These are phyloP conservation scores for Russula lepida DNA, from an alignment of 768 basidiomycete genomes.

Conservation along the genomic window DNA sequence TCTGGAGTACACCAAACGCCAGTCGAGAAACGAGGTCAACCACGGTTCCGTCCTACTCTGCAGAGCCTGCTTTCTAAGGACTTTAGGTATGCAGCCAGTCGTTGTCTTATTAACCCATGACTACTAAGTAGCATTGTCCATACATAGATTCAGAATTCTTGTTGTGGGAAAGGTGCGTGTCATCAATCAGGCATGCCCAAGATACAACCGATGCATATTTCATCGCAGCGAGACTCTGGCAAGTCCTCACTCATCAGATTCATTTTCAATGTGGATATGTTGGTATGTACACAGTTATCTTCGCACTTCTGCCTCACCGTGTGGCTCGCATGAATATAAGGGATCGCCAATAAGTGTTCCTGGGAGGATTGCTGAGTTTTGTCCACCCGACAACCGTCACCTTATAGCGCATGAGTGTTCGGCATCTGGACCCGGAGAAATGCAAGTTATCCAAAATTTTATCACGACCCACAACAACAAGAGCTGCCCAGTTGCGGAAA, in stretches of 20 bases:
- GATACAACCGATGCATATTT: background rate
- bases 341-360: background rate
- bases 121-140: background rate
- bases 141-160: slow-evolving; percentile 8
- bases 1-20: background rate
- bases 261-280: background rate
- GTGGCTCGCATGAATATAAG: background rate
- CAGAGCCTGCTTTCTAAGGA: background rate
- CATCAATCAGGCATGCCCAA: background rate
- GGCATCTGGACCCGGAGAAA: background rate
- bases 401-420: background rate
- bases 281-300: background rate
- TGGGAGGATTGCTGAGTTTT: background rate
- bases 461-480: background rate
- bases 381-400: background rate
- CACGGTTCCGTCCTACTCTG: background rate
- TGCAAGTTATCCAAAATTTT: background rate
- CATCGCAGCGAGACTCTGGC: slow-evolving; percentile 3
- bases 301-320: background rate
- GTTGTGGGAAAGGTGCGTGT: slow-evolving; percentile 5
- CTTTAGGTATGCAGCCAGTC: background rate
- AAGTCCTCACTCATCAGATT: slow-evolving; percentile 7
- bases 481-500: background rate
- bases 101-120: background rate
- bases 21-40: too few species aligned